phyloP scores from a whole-genome alignment of 2,329 filamentous ascomycete genomes.

The Thermomyces lanuginosus region DNA sequence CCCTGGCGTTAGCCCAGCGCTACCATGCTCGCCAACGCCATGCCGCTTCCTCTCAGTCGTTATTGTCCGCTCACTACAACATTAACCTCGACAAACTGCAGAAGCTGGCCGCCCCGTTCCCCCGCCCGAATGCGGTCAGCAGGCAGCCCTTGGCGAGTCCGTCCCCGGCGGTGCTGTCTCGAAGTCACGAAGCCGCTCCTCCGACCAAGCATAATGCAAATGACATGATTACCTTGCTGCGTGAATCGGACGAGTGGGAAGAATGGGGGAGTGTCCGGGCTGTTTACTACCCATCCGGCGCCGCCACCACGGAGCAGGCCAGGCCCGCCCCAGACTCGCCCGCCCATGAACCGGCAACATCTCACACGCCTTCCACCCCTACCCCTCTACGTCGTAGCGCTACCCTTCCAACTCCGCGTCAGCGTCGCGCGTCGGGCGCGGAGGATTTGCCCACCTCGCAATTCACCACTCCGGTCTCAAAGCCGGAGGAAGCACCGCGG shows the following conservation, averaged over 20 bases:
- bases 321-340: conserved; percentile 17
- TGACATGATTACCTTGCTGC: conserved; percentile 61
- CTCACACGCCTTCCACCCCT: conserved; percentile 49
- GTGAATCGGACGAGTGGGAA: conserved; percentile 44
- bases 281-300: conserved; percentile 50
- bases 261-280: conserved; percentile 70
- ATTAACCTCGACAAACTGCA: conserved; percentile 62
- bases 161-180: conserved; percentile 40
- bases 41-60: conserved; percentile 44
- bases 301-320: conserved; percentile 18
- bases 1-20: conserved; percentile 73
- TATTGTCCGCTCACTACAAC: conserved; percentile 70
- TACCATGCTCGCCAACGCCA: conserved; percentile 76
- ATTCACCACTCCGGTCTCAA: conserved; percentile 19
- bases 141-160: conserved; percentile 34
- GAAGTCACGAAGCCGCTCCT: conserved; percentile 57
- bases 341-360: conserved; percentile 24
- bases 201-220: conserved; percentile 52
- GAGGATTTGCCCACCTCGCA: conserved; percentile 38
- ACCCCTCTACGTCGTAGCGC: conserved; percentile 57
- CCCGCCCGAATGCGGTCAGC: conserved; percentile 46
- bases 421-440: conserved; percentile 27
- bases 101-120: conserved; percentile 66
- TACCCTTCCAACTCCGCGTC: conserved; percentile 41
- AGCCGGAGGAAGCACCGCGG: conserved; percentile 21